A percentile compares a stretch with the other conserved stretches of the same genome.
These are phyloP conservation scores for Penium margaritaceum DNA, from an alignment of 139 green algal genomes.

Conservation along the genomic window DNA sequence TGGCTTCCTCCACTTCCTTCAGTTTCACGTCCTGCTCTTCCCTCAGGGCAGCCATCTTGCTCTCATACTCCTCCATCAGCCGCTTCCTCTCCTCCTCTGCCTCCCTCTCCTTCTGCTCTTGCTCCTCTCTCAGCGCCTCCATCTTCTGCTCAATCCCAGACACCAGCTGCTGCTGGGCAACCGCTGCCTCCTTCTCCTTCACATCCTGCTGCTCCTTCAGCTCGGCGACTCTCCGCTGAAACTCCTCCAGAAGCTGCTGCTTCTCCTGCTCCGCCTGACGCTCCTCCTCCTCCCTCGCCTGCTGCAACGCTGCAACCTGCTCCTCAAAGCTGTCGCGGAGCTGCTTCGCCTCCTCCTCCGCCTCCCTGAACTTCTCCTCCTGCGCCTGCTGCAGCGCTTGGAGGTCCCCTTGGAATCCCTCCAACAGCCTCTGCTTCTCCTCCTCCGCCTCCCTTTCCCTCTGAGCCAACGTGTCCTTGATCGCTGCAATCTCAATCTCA, in stretches of 20 bases:
- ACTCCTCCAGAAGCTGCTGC: slow-evolving; percentile 1
- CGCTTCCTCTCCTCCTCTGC: not conserved
- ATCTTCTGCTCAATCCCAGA: not conserved
- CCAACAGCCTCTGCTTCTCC: not conserved
- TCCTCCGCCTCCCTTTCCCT: slow-evolving; percentile 4
- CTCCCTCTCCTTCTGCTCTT: not conserved
- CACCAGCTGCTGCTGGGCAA: slow-evolving; percentile 15
- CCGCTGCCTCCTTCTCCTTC: slow-evolving; percentile 10
- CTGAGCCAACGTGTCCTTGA: slow-evolving; percentile 5
- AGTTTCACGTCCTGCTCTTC: too few species aligned
- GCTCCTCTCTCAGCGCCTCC: slow-evolving; percentile 1
- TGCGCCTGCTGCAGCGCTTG: not conserved
- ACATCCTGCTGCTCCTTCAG: slow-evolving; percentile 7
- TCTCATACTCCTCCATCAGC: too few species aligned
- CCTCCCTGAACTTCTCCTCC: not conserved
- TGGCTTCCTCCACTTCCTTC: too few species aligned
- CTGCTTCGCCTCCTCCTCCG: not conserved
- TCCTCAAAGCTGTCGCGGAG: not conserved
- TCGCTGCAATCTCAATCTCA: not conserved
- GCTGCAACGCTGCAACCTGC: not conserved
- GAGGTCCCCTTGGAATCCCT: not conserved
- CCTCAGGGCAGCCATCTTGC: too few species aligned
- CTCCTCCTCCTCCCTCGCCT: not conserved
- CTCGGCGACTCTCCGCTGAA: slow-evolving; percentile 7
- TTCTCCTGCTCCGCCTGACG: not conserved